Base-by-base conservation (phyloP, 768 basidiomycete genomes). In the Panus rudis region DNA sequence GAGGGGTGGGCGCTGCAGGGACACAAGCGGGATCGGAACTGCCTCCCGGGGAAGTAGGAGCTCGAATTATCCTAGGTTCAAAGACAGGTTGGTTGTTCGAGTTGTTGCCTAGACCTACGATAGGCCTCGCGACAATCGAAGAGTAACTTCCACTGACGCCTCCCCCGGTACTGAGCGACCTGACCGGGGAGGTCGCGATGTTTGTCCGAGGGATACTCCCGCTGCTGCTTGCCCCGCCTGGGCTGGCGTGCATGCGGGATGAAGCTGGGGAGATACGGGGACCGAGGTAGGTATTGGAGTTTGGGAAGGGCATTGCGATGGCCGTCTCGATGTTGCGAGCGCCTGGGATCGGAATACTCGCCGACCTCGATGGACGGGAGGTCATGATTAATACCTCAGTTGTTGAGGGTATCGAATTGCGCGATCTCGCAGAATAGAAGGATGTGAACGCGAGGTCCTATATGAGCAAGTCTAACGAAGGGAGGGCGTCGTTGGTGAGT, bases 41-140 rank as follows among this genome's bases (percentile, higher is more conserved):
- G 39, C 49, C 25, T 43, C 24, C 11, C 54, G 51, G n/a, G 57
- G 53, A 41, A 48, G 59, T 27, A 66, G 69, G 42, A 14, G 70
- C 76, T 41, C 84, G 81, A 34, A 89, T 72, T 44, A 89, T 70
- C 37, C 86, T 77, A 32, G 86, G 86, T 47, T 52, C 56, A 47
- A 47, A 61, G 16, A 50, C 43, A 27, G 50, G 50, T 23, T 48
- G 32, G 20, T 44, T 19, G 19, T 41, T 20, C 25, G 42, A 26
- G 33, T 42, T 34, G 20, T 46, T 21, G 33, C 21, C n/a, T 20
- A 8, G 33, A 20, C 16, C n/a, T 16, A 16, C 33, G 33, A 7
- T 14, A 35, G 21, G 33, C 33, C n/a, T 16, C 16, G 49, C 21
- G 25, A 52, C 35, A 27, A 25, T 3, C 5, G 55, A 47, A 6